phyloP scores from a whole-genome alignment of 208 protist species.

The Strigomonas culicis region DNA sequence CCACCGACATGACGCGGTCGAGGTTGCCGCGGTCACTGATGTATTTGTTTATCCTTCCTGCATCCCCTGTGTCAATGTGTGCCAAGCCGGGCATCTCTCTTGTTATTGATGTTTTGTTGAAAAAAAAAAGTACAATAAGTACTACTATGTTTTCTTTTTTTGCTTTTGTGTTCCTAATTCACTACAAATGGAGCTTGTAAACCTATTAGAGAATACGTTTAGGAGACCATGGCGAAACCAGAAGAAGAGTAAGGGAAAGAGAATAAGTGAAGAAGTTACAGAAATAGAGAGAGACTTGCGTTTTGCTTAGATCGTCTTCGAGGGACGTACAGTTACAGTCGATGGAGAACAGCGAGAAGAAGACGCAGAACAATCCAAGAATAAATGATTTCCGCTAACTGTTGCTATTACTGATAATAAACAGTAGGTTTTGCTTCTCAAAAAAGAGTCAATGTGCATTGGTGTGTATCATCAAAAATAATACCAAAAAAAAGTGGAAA shows the following conservation, averaged over 20 bases:
- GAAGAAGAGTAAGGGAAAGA: slow-evolving; percentile 1
- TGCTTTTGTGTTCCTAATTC: background rate
- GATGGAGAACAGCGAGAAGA: slow-evolving; percentile 5
- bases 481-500: background rate
- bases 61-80: slow-evolving; percentile 2
- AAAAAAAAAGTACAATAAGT: background rate
- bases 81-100: slow-evolving; percentile 7
- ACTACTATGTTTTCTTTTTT: slow-evolving; percentile 8
- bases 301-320: slow-evolving; percentile 1
- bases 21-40: slow-evolving; percentile 41
- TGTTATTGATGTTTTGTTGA: slow-evolving; percentile 6
- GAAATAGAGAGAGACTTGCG: background rate
- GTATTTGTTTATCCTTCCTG: slow-evolving; percentile 31
- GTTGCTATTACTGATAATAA: too few relatives aligned
- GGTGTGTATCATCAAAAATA: background rate
- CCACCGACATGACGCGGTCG: slow-evolving; percentile 66
- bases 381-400: background rate
- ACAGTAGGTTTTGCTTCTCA: too few relatives aligned
- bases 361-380: background rate
- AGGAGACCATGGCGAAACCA: background rate
- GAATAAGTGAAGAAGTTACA: slow-evolving; percentile 2
- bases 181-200: background rate
- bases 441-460: slow-evolving; percentile 3
- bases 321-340: background rate
- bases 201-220: background rate